A percentile compares a stretch with the other conserved stretches of the same genome.
Conservation (phyloP, 495 filamentous ascomycete species). For the Neurospora sp. region DNA sequence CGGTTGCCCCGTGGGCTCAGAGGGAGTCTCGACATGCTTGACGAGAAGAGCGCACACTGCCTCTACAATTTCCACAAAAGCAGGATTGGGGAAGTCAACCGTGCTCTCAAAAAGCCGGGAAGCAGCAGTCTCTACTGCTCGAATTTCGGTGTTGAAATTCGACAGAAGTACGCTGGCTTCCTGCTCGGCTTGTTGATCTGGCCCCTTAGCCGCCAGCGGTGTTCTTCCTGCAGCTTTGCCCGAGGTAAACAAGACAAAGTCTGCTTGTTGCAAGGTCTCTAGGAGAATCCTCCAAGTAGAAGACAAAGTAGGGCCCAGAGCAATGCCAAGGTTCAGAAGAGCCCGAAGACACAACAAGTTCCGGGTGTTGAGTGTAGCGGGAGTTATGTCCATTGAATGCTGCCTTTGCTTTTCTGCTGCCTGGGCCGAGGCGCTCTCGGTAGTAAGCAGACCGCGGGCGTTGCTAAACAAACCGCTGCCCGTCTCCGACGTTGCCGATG, state of each 20-base stretch:
- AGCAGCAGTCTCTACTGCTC: conserved; percentile 83
- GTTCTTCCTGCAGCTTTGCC: conserved; percentile 38
- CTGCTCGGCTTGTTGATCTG: conserved; percentile 31
- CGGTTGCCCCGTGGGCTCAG: conserved; percentile 22
- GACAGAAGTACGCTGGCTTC: conserved; percentile 41
- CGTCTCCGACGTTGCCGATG: conserved; percentile 32
- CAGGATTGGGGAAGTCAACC: conserved; percentile 67
- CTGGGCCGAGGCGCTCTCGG: conserved; percentile 46
- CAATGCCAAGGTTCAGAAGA: conserved; percentile 87
- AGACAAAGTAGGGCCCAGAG: conserved; percentile 77
- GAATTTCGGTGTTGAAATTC: conserved; percentile 66
- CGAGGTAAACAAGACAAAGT: conserved; percentile 64
- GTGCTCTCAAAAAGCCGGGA: conserved; percentile 83
- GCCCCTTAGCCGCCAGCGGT: conserved; percentile 29
- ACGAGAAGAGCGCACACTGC: conserved; percentile 61
- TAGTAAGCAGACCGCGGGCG: conserved; percentile 52
- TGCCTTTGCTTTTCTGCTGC: conserved; percentile 43
- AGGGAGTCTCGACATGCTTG: conserved; percentile 22
- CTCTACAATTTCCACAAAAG: conserved; percentile 68
- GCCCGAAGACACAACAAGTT: conserved; percentile 86
- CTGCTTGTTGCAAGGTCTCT: conserved; percentile 84
- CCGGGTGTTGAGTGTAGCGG: conserved; percentile 63
- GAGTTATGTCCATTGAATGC: conserved; percentile 36
- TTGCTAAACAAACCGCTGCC: conserved; percentile 47
- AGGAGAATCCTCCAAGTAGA: conserved; percentile 82